Conservation (phyloP, 1,139 yeast genomes). For the Debaryomyces sp. region DNA sequence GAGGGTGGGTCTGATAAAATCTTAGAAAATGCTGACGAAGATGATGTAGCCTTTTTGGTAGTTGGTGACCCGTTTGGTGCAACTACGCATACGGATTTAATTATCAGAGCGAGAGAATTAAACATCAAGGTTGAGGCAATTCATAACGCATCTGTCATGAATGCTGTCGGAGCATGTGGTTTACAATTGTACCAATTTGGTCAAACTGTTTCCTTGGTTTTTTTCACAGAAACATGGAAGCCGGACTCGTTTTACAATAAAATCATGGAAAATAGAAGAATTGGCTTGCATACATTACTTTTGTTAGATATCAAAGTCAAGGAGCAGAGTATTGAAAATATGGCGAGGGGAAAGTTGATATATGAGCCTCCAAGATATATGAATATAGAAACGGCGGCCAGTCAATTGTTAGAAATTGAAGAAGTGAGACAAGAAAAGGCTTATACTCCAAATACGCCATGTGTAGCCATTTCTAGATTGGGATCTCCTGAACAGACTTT, state of each 20-base stretch:
- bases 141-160: slow-evolving; percentile 97
- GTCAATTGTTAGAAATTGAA: slow-evolving; percentile 85
- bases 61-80: slow-evolving; percentile 99
- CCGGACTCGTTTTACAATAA: slow-evolving; percentile 95
- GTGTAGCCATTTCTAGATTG: slow-evolving; percentile 87
- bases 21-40: slow-evolving; percentile 70
- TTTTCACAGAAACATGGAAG: slow-evolving; percentile 93
- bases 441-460: slow-evolving; percentile 85
- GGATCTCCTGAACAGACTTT: slow-evolving; percentile 85
- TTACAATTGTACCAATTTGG: slow-evolving; percentile 94
- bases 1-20: slow-evolving; percentile 87
- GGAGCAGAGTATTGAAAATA: slow-evolving; percentile 91
- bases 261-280: slow-evolving; percentile 81
- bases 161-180: slow-evolving; percentile 98
- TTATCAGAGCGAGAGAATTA: slow-evolving; percentile 84
- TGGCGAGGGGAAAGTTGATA: slow-evolving; percentile 89
- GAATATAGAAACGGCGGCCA: slow-evolving; percentile 88
- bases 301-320: slow-evolving; percentile 92
- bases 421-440: slow-evolving; percentile 72
- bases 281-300: slow-evolving; percentile 89
- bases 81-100: slow-evolving; percentile 94
- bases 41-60: slow-evolving; percentile 89
- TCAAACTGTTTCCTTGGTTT: slow-evolving; percentile 92
- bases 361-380: slow-evolving; percentile 98
- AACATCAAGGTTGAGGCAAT: slow-evolving; percentile 77